Conservation (phyloP, 2,329 filamentous ascomycete genomes). For the Colletotrichum incanum region DNA sequence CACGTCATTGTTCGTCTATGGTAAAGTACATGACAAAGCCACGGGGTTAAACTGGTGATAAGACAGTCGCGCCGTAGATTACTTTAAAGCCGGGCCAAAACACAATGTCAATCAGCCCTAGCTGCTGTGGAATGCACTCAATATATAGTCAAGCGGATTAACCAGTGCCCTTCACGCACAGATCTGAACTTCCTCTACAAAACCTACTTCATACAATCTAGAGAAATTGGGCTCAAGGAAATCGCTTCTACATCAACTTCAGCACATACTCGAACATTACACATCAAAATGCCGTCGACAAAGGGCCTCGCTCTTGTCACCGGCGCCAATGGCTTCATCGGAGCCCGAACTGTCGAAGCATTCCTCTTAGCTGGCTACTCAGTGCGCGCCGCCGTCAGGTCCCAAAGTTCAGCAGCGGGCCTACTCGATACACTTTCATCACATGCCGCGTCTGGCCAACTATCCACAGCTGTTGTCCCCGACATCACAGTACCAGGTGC, state of each 20-base stretch:
- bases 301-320: constrained; percentile 52
- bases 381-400: constrained; percentile 57
- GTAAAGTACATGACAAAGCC: not conserved
- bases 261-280: not conserved
- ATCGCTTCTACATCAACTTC: not conserved
- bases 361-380: constrained; percentile 56
- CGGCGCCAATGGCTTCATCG: constrained; percentile 59
- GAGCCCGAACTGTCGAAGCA: constrained; percentile 53
- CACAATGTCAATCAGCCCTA: not conserved
- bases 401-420: constrained; percentile 43
- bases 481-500: constrained; percentile 54
- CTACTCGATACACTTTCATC: constrained; percentile 45
- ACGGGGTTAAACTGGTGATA: not conserved
- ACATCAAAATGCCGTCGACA: constrained; percentile 9
- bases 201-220: too few relatives aligned
- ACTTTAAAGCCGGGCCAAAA: not conserved
- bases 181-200: not conserved
- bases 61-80: not conserved
- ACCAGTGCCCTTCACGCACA: not conserved
- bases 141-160: not conserved
- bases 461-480: constrained; percentile 50
- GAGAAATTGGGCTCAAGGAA: not conserved
- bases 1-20: not conserved
- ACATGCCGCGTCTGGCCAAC: constrained; percentile 41
- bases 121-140: not conserved